Base-by-base conservation (phyloP, 164 flowering plant genomes). In the Hamamelis virginiana region DNA sequence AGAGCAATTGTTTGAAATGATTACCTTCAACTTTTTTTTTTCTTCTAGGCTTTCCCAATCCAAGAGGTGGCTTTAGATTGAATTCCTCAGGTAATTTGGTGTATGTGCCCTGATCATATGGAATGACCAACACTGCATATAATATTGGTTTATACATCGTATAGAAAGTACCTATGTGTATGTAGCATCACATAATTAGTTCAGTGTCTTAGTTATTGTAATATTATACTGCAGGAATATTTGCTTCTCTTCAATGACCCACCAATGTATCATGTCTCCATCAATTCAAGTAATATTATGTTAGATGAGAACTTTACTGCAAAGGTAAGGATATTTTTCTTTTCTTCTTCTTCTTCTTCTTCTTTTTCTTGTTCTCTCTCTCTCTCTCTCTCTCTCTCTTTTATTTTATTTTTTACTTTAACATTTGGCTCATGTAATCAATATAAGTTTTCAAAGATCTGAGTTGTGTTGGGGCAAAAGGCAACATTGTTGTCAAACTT, bases 251-350 rank as follows among this genome's bases (percentile, higher is more conserved):
- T 92, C 80, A 85, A 85, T 72, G 86, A 89, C 44, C 92, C 89
- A 14, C 94, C 94, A 16, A 64, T 85, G 15, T 75, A 80, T 69
- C 82, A 87, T 61, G 83, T 87, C 45, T 82, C 91, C 57, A 72
- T 92, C 78, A 85, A 71, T 80, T 85, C 95, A 68, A 87, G 87
- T 73, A 85, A 65, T 56, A 81, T 92, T 61, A 67, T 90, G 83
- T 72, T 92, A 78, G 93, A 90, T 66, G 95, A 87, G 72, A 86
- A 85, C 64, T 83, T 86, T 64, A 84, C 73, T 41, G 83, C 92
- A 50, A 91, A 91, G 88, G 97, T 91, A 62, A 64, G 70, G 66
- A 62, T 43, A 13, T 15, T 15, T 38, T 25, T 45, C 47, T 26
- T 59, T 27, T 21, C 18, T 45, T 48, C n/a, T n/a, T n/a, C n/a